Evolutionary conservation across 108 stramenopile species (phyloP).

Genomic region (Pseudonitzschia multiseries): DNA sequence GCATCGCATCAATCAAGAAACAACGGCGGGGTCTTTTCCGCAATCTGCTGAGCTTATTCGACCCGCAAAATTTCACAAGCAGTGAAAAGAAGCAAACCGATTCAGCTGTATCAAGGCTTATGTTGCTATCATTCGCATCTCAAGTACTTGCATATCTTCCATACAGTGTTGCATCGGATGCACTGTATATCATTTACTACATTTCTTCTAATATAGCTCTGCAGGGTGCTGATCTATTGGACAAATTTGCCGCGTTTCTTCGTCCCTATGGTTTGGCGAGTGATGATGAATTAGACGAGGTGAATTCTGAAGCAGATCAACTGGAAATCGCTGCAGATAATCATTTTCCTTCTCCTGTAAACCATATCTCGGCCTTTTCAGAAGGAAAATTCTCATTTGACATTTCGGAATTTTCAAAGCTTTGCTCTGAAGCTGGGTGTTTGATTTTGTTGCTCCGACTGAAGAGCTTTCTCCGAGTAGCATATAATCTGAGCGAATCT

Average conservation of each 20-base stretch:
- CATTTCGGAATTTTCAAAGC: conserved; percentile 32
- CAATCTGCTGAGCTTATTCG: conserved; percentile 52
- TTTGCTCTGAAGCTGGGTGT: conserved; percentile 63
- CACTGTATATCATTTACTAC: conserved; percentile 72
- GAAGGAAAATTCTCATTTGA: conserved; percentile 31
- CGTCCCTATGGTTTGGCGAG: conserved; percentile 45
- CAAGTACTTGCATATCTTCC: conserved; percentile 84
- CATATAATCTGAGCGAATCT: conserved; percentile 72
- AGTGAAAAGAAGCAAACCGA: conserved; percentile 2
- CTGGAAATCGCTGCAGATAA: conserved; percentile 58
- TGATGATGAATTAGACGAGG: conserved; percentile 55
- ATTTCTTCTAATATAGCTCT: conserved; percentile 58
- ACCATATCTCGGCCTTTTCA: conserved; percentile 37
- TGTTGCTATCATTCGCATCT: conserved; percentile 66
- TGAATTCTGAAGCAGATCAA: conserved; percentile 62
- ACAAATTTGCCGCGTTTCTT: conserved; percentile 58
- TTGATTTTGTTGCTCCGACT: conserved; percentile 67
- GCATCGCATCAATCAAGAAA: conserved; percentile 63
- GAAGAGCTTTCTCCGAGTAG: conserved; percentile 64
- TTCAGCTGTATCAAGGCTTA: conserved; percentile 36
- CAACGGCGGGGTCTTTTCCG: conserved; percentile 73
- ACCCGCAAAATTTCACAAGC: conserved; percentile 27
- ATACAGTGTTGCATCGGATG: conserved; percentile 68
- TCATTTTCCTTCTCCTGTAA: conserved; percentile 39
- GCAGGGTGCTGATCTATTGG: conserved; percentile 60